Evolutionary conservation across 1,284 basidiomycete genomes (phyloP).

Genomic region (Sanghuangporus weigelae): DNA sequence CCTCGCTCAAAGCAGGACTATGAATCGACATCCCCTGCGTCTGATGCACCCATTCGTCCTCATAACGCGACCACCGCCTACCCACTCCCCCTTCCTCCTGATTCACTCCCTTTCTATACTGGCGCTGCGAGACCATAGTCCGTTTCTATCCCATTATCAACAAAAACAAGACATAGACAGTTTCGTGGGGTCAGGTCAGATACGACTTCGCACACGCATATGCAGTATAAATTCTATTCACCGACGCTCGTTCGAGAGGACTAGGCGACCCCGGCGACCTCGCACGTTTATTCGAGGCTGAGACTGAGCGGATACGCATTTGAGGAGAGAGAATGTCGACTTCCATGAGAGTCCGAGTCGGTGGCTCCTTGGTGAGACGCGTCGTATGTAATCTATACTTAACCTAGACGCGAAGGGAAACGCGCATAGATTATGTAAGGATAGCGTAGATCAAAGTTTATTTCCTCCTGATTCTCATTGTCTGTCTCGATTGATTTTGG

Average conservation of each 20-base stretch:
- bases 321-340: slow-evolving; percentile 45
- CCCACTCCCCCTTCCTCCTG: background rate
- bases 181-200: background rate
- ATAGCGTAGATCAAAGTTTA: background rate
- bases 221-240: background rate
- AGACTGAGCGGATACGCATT: slow-evolving; percentile 31
- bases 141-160: background rate
- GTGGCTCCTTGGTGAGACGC: slow-evolving; percentile 14
- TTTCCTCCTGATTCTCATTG: too few species aligned
- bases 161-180: slow-evolving; percentile 13
- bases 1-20: slow-evolving; percentile 6
- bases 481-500: too few species aligned
- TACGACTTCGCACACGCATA: background rate
- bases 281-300: slow-evolving; percentile 39
- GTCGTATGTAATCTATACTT: slow-evolving; percentile 17
- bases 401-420: background rate
- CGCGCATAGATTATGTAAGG: background rate
- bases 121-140: slow-evolving; percentile 1
- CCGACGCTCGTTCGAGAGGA: slow-evolving; percentile 19
- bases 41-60: slow-evolving; percentile 15
- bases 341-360: slow-evolving; percentile 34
- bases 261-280: slow-evolving; percentile 44
- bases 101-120: background rate
- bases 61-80: background rate
- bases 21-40: slow-evolving; percentile 12